Conservation (phyloP, 805 yeast genomes). For the Spathaspora sp. region DNA sequence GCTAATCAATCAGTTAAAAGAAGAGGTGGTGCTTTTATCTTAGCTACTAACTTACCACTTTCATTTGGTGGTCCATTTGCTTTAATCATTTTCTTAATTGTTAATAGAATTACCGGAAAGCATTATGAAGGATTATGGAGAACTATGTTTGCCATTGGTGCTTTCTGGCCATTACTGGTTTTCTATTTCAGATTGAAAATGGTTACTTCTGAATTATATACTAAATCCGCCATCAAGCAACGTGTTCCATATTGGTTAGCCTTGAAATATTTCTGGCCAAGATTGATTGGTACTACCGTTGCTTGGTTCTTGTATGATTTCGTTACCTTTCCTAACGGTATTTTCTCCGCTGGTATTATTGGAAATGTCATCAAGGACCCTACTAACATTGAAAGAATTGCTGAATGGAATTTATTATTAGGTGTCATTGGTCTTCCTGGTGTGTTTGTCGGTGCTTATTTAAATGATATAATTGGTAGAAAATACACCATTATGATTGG, state of each 20-base stretch:
- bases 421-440: conserved; percentile 72
- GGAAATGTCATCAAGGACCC: conserved; percentile 39
- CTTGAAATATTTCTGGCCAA: conserved; percentile 62
- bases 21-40: conserved; percentile 62
- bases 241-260: conserved; percentile 53
- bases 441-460: conserved; percentile 62
- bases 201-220: conserved; percentile 63
- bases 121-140: conserved; percentile 61
- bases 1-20: conserved; percentile 62
- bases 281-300: conserved; percentile 66
- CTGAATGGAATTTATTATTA: conserved; percentile 70
- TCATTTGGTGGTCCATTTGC: conserved; percentile 81
- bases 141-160: conserved; percentile 61
- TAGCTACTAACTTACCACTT: conserved; percentile 72
- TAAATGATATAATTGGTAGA: conserved; percentile 65
- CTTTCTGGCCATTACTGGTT: conserved; percentile 66
- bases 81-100: conserved; percentile 61
- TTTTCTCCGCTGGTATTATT: conserved; percentile 59
- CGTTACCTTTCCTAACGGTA: conserved; percentile 76
- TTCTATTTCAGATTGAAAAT: conserved; percentile 70
- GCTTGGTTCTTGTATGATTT: conserved; percentile 82
- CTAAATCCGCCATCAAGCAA: conserved; percentile 58
- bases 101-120: conserved; percentile 50
- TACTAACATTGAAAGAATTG: conserved; percentile 49
- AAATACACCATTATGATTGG: conserved; percentile 71